phyloP scores from a whole-genome alignment of 129 eudicot species.

The Saussurea involucrata region DNA sequence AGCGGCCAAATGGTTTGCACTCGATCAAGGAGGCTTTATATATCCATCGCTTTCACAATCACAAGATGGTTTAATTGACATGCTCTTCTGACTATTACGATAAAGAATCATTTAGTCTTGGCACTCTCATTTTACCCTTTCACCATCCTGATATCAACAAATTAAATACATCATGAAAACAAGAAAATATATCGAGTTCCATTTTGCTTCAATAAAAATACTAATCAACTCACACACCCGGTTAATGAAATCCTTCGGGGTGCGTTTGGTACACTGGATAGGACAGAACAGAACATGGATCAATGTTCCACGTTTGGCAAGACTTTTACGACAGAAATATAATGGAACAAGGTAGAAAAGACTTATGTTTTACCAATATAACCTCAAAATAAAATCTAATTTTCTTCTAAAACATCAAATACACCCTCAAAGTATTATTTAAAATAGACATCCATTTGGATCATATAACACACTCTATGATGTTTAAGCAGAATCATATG shows the following conservation, averaged over 20 bases:
- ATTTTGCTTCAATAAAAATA: no score
- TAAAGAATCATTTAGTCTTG: constrained; percentile 58
- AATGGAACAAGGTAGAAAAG: no score
- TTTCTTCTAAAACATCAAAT: no score
- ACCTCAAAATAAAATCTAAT: no score
- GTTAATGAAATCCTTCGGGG: no score
- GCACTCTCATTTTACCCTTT: constrained; percentile 57
- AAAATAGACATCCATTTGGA: neutral
- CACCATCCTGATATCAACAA: constrained; percentile 31
- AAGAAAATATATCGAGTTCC: neutral
- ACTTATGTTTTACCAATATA: no score
- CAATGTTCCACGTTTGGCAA: no score
- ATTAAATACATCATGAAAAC: constrained; percentile 3
- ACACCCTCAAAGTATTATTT: no score
- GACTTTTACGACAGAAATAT: no score
- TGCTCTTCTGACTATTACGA: constrained; percentile 43
- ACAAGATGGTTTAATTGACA: constrained; percentile 32
- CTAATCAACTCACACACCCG: neutral
- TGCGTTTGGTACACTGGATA: no score
- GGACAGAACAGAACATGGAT: no score
- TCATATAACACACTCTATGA: no score
- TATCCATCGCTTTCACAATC: constrained; percentile 20
- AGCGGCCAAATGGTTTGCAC: constrained; percentile 90
- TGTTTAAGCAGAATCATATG: neutral
- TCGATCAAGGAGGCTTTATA: constrained; percentile 40